Evolutionary conservation across 1,284 basidiomycete genomes (phyloP).

Genomic region (Violaceomyces palustris): DNA sequence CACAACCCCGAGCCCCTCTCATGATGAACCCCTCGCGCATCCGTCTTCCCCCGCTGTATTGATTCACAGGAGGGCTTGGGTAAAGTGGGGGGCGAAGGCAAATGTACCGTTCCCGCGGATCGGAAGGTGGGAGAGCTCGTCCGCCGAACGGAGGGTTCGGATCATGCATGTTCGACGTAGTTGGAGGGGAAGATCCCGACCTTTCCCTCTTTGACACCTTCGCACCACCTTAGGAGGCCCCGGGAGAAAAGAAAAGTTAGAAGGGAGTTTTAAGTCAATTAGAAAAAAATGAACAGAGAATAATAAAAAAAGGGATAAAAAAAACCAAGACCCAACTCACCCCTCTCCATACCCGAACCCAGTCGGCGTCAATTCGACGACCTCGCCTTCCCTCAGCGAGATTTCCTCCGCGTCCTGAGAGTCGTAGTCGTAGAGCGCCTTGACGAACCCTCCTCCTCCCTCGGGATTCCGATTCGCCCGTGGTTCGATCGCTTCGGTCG

Average conservation of each 20-base stretch:
- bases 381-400: conserved; percentile 16
- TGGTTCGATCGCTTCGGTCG: not conserved
- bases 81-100: too few relatives aligned
- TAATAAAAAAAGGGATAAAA: too few relatives aligned
- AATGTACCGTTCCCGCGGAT: too few relatives aligned
- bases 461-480: not conserved
- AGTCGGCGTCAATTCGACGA: conserved; percentile 12
- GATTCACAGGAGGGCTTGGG: too few relatives aligned
- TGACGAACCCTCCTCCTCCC: conserved; percentile 17
- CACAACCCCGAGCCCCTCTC: too few relatives aligned
- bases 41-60: too few relatives aligned
- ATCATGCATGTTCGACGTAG: conserved; percentile 15
- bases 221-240: conserved; percentile 13
- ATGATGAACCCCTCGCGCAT: too few relatives aligned
- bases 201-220: conserved; percentile 21
- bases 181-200: conserved; percentile 28
- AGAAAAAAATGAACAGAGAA: too few relatives aligned
- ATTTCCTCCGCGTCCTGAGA: conserved; percentile 31
- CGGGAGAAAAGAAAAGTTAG: not conserved
- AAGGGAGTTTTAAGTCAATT: conserved; percentile 1
- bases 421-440: conserved; percentile 30
- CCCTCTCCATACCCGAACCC: conserved; percentile 31
- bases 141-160: too few relatives aligned
- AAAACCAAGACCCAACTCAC: conserved; percentile 7
- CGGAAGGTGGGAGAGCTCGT: too few relatives aligned